Evolutionary conservation across 2,329 filamentous ascomycete species (phyloP), one percentile per base, ranked within the genome.

Genomic region (Neofusicoccum cordaticola): DNA sequence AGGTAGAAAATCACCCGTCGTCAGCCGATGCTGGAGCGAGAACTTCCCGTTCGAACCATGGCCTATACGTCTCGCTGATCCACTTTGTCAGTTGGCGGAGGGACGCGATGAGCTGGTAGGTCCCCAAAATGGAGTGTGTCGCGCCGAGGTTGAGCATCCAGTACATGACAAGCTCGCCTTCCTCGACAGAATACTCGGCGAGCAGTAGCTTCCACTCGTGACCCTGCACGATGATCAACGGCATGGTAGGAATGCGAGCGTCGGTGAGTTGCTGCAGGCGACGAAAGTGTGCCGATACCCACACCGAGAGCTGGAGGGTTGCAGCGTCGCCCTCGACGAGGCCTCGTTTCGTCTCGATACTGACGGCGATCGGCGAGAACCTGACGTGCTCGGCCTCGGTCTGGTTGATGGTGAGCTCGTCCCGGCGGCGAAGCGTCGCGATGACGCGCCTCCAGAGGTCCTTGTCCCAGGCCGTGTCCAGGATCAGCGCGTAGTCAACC

Each of bases 161-260:
- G 50, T 11, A 61, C 17, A 66, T 52, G n/a, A 35, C 22, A 12
- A 47, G n/a, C 15, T 42, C 17, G 42, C 48, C 19, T 4, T 45
- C 41, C n/a, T 31, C 17, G 19, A 44, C 22, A 22, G 22, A 22
- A 22, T 22, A n/a, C 39, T 53, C 62, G 17, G 57, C 57, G 42
- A 61, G 22, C 31, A 67, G 41, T 8, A 67, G 60, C 60, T 63
- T 61, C 63, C 63, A 65, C 44, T 62, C 45, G 42, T 67, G 63
- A n/a, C 65, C 65, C 52, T 67, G 65, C 64, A 65, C 56, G 11
- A 67, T 44, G 7, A 67, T 22, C n/a, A 65, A 41, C 12, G 66
- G 66, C 31, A 67, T 35, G 34, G 62, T 63, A 8, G 60, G 66
- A 13, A 60, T 34, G 37, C n/a, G n/a, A 7, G 13, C 22, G 7